Conservation (phyloP, 2,329 filamentous ascomycete genomes). For the Gyromitra esculenta region DNA sequence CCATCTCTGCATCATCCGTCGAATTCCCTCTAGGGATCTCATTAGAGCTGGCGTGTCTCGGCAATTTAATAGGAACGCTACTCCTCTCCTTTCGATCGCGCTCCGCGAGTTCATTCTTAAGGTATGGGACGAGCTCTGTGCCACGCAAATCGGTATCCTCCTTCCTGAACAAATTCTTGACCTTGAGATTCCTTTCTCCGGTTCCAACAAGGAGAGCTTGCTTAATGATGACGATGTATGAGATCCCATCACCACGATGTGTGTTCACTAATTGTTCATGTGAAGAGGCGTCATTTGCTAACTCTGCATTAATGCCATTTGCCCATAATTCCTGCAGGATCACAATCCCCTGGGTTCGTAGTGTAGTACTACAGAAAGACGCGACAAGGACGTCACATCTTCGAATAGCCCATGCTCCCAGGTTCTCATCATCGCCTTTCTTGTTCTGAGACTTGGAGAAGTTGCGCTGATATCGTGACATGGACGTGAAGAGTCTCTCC, state of each 20-base stretch:
- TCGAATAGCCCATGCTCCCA: conserved; percentile 70
- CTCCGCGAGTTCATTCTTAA: conserved; percentile 83
- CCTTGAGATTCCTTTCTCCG: conserved; percentile 70
- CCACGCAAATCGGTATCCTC: conserved; percentile 82
- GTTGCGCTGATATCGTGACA: conserved; percentile 65
- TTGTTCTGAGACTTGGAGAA: conserved; percentile 49
- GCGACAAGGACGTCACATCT: conserved; percentile 89
- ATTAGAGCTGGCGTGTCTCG: conserved; percentile 56
- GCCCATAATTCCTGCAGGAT: conserved; percentile 82
- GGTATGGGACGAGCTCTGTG: conserved; percentile 78
- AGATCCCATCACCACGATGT: conserved; percentile 79
- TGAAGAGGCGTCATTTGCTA: conserved; percentile 80
- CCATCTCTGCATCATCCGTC: conserved; percentile 67
- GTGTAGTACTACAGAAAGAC: conserved; percentile 80
- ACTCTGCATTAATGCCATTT: conserved; percentile 85
- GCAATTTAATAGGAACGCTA: conserved; percentile 60
- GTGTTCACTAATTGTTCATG: conserved; percentile 80
- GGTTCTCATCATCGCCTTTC: conserved; percentile 68
- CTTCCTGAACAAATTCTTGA: conserved; percentile 79
- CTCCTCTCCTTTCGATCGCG: conserved; percentile 71
- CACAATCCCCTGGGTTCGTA: conserved; percentile 79
- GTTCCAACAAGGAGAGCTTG: conserved; percentile 62
- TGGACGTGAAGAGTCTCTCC: conserved; percentile 77
- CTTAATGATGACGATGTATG: conserved; percentile 90
- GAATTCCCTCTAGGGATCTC: conserved; percentile 57